Evolutionary conservation across 176 grass and related monocot genomes (phyloP), one percentile per base, ranked within the genome.

Genomic region (Oryza punctata): DNA sequence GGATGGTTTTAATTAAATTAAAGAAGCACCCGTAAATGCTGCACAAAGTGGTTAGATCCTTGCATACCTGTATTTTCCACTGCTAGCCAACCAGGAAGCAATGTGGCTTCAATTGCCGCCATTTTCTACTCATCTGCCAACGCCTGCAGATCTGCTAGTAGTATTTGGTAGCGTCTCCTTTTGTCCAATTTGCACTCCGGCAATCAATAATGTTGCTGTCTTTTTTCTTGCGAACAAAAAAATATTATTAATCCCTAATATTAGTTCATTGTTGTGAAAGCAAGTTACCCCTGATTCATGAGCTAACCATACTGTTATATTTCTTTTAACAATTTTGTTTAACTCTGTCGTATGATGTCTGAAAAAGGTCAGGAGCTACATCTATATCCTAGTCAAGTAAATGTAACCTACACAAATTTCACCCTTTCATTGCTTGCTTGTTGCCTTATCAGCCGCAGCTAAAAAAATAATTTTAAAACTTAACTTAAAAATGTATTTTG

Each of bases 31-130:
- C 37, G n/a, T 77, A 57, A 77, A 45, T 85, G 82, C 82, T 3
- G 23, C 23, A 32, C 14, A 32, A 77, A 77, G 73, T 77, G 21
- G 82, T 77, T 77, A 61, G 73, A 69, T 24, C 23, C 33, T 12
- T 57, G 14, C 63, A n/a, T n/a, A 44, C 64, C 72, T 68, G 46
- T 73, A 68, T 69, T 84, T 69, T 75, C 46, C 32, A 47, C 23
- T 45, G 10, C 28, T 11, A 27, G 46, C 25, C 23, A 30, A 19
- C 26, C 45, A 21, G 7, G 3, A 37, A 33, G n/a, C 49, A 8
- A 7, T 19, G 73, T 19, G 82, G 15, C 46, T 85, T 85, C n/a
- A 77, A 85, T 85, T 69, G 73, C 64, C 24, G 46, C 47, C 32
- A 35, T 73, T 74, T 83, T 83, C 69, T 35, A 14, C 50, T 46